A percentile compares a stretch with the other conserved stretches of the same genome.
phyloP scores from a whole-genome alignment of 768 basidiomycete genomes.

The Hygrophorus pudorinus region DNA sequence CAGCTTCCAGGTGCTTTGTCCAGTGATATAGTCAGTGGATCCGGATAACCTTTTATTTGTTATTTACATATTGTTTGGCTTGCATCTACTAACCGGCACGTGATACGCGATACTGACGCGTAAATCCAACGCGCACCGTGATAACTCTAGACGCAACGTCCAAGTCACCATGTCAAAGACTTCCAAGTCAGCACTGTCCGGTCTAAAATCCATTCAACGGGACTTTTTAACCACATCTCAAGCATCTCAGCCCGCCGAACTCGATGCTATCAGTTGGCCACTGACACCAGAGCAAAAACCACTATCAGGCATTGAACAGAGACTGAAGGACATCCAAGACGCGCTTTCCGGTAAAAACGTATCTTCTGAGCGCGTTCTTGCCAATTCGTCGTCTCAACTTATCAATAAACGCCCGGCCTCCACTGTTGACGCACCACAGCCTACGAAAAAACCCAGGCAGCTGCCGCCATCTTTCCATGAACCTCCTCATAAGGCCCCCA shows the following conservation, averaged over 20 bases:
- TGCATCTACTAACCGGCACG: no score
- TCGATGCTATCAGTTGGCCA: constrained; percentile 19
- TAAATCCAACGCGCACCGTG: not conserved
- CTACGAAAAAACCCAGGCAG: constrained; percentile 44
- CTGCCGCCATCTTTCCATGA: constrained; percentile 42
- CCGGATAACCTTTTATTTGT: no score
- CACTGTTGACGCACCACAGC: constrained; percentile 16
- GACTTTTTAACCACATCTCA: constrained; percentile 42
- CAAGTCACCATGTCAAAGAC: constrained; percentile 5
- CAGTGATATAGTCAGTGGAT: no score
- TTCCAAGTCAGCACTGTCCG: constrained; percentile 5
- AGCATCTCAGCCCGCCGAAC: constrained; percentile 31
- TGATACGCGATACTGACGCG: not conserved
- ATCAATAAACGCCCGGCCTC: constrained; percentile 31
- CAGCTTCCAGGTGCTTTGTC: no score
- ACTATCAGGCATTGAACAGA: constrained; percentile 23
- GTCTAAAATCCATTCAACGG: constrained; percentile 17
- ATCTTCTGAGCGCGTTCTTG: not conserved
- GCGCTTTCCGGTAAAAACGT: constrained; percentile 28
- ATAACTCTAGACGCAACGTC: not conserved
- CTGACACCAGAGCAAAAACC: constrained; percentile 20
- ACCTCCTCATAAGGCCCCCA: not conserved
- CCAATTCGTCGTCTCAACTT: constrained; percentile 18
- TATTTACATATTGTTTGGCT: no score
- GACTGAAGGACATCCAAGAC: constrained; percentile 50